A percentile compares a stretch with the other conserved stretches of the same genome.
Evolutionary conservation across 306 rosid genomes (phyloP).

Genomic region (Mucuna pruriens): DNA sequence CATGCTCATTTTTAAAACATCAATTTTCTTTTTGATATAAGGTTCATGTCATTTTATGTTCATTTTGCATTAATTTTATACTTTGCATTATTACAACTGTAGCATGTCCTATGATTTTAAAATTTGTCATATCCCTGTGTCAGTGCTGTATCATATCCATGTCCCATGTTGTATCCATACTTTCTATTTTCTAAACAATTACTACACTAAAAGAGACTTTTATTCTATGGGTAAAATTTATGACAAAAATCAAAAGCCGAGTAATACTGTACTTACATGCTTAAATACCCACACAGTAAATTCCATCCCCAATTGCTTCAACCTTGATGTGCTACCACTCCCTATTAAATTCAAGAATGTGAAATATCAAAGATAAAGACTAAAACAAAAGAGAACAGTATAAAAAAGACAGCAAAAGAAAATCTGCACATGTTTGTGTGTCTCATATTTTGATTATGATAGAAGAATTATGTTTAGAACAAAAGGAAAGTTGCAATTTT

Average conservation of each 20-base stretch:
- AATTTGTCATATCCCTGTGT: neutral
- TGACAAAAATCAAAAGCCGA: slow-evolving; percentile 31
- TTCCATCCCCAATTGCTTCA: slow-evolving; percentile 98
- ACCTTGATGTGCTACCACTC: slow-evolving; percentile 79
- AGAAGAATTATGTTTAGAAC: neutral
- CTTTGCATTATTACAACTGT: neutral
- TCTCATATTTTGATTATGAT: neutral
- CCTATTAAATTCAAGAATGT: slow-evolving; percentile 56
- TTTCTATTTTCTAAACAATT: neutral
- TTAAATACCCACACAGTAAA: slow-evolving; percentile 98
- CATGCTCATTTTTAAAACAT: neutral
- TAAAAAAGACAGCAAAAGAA: neutral
- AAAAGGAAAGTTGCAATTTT: slow-evolving; percentile 11
- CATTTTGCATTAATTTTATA: neutral
- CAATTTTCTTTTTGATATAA: neutral
- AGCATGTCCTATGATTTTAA: neutral
- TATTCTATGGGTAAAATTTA: neutral
- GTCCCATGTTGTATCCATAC: neutral
- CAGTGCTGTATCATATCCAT: neutral
- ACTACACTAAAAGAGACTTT: neutral
- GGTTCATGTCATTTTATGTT: neutral
- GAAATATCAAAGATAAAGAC: slow-evolving; percentile 25
- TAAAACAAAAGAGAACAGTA: slow-evolving; percentile 1
- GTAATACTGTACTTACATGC: slow-evolving; percentile 71
- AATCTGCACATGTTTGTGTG: neutral